phyloP scores from a whole-genome alignment of 331 rosid genomes.

The Arachis monticola region DNA sequence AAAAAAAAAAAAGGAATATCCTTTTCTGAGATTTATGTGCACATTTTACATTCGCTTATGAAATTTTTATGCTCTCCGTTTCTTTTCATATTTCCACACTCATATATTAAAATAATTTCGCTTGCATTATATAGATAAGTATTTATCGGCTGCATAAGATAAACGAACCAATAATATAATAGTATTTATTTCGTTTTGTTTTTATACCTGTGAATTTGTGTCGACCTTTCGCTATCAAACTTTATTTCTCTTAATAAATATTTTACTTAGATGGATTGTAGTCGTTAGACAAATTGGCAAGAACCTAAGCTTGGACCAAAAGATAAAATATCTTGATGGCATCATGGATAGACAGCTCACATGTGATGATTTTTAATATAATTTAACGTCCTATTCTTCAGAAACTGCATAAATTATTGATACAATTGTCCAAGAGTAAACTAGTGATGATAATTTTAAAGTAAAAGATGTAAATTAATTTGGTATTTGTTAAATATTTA shows the following conservation, averaged over 20 bases:
- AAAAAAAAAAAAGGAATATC: constrained; percentile 19
- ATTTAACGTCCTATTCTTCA: not conserved
- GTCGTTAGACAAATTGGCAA: not conserved
- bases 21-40: constrained; percentile 24
- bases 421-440: not conserved
- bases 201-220: not conserved
- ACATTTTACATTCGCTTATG: constrained; percentile 26
- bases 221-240: not conserved
- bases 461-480: no score
- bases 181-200: not conserved
- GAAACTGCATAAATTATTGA: not conserved
- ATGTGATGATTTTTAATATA: not conserved
- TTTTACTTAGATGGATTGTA: not conserved
- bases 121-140: no score
- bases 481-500: no score
- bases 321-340: no score
- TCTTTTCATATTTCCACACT: not conserved
- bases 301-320: not conserved
- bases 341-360: not conserved
- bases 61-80: not conserved
- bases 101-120: not conserved
- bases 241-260: not conserved
- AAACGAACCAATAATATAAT: not conserved
- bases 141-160: no score
- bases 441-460: no score